Evolutionary conservation across 139 green algal genomes (phyloP), one percentile per base, ranked within the genome.

Genomic region (Nannochloris sp.): DNA sequence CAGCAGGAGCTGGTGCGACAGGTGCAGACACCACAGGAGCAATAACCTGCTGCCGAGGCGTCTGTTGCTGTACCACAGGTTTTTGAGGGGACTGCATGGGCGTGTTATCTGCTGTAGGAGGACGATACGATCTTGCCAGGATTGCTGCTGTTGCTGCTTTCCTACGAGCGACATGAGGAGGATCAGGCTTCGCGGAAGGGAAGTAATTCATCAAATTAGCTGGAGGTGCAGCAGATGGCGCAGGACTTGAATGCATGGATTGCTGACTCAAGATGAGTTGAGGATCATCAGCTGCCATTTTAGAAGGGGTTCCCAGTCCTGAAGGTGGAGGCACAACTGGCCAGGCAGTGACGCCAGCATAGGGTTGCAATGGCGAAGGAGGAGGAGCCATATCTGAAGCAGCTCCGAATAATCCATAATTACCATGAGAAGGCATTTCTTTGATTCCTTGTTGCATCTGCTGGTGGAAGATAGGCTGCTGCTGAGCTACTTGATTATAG

Each of bases 91-190:
- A n/a, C n/a, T n/a, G n/a, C n/a, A n/a, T n/a, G n/a, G n/a, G n/a
- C n/a, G n/a, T n/a, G n/a, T n/a, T n/a, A n/a, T n/a, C 42, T 6
- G 51, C 33, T n/a, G 57, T 55, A 19, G 67, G 67, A n/a, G 67
- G 67, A 9, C 4, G 14, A 39, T 74, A 74, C 4, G 23, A 13
- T n/a, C 33, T 44, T 3, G 47, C 51, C 24, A 39, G 4, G 24
- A 74, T 74, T 23, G 67, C 67, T 27, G 25, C 45, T 24, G 67
- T 74, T 25, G 67, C 67, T 24, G 59, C 59, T 44, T 64, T 74
- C 36, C 67, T 46, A 24, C 67, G 30, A 5, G 46, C 59, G 24
- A 65, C 48, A 36, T 71, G 53, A 33, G 34, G 34, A 46, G 47
- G 24, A 47, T 71, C 23, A 55, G 34, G 13, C 19, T 46, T 9